Percentiles rank a stretch among this genome's conserved stretches.
Conservation (phyloP, 2,329 filamentous ascomycete genomes). For the Aureobasidium mangrovei region DNA sequence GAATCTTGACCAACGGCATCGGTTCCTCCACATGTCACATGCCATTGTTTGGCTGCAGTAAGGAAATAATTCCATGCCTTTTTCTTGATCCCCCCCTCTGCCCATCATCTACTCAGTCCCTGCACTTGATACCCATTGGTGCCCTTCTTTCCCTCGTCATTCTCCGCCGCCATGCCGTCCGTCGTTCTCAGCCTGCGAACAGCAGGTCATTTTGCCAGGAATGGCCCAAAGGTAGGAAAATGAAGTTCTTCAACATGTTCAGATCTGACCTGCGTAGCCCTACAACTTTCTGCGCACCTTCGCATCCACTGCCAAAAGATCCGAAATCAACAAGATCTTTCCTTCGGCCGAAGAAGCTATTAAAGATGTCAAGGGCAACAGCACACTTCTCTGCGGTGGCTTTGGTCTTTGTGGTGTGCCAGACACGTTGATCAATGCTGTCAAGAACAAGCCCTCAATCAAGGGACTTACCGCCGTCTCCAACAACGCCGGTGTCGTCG, state of each 20-base stretch:
- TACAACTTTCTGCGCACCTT: conserved; percentile 19
- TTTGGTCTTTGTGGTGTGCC: conserved; percentile 72
- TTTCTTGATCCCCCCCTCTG: background rate
- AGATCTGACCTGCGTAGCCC: conserved; percentile 15
- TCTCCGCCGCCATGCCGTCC: conserved; percentile 12
- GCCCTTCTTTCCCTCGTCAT: background rate
- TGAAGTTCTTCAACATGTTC: background rate
- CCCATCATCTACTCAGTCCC: background rate
- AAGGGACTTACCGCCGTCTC: conserved; percentile 63
- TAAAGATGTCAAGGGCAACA: conserved; percentile 60
- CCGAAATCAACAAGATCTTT: conserved; percentile 22
- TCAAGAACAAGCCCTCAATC: conserved; percentile 50
- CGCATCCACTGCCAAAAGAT: conserved; percentile 18
- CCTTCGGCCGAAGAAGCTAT: conserved; percentile 57
- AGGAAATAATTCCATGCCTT: background rate
- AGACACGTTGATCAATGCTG: conserved; percentile 64
- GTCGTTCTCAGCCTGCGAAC: conserved; percentile 19
- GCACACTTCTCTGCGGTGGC: conserved; percentile 64
- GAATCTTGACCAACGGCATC: conserved; percentile 8
- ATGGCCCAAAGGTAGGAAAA: conserved; percentile 17
- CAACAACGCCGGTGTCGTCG: conserved; percentile 68
- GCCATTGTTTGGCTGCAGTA: conserved; percentile 6
- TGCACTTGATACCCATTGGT: background rate
- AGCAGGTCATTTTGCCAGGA: conserved; percentile 17
- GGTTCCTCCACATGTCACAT: conserved; percentile 14